phyloP scores from a whole-genome alignment of 305 asterid species.

The Fraxinus baroniana region DNA sequence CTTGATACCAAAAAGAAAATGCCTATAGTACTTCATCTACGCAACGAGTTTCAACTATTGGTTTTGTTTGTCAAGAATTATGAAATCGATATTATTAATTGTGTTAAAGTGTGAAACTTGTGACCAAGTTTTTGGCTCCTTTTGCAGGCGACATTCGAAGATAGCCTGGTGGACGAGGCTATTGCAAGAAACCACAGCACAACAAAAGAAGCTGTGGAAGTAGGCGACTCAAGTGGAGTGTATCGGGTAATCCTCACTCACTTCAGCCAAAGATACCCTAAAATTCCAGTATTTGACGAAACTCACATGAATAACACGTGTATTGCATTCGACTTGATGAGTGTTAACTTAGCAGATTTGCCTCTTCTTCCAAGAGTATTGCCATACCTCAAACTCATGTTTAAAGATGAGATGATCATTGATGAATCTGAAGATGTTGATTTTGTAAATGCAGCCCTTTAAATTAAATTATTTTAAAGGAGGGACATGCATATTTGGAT shows the following conservation, averaged over 20 bases:
- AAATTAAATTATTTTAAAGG: background rate
- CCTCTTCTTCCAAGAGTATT: conserved; percentile 73
- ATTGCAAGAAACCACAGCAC: conserved; percentile 87
- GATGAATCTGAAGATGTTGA: conserved; percentile 69
- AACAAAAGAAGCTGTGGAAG: conserved; percentile 76
- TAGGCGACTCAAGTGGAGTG: conserved; percentile 72
- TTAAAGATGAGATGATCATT: conserved; percentile 57
- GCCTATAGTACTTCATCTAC: no score
- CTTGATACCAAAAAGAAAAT: background rate
- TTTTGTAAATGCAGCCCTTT: conserved; percentile 38
- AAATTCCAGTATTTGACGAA: conserved; percentile 80
- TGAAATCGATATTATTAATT: background rate
- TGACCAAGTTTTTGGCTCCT: background rate
- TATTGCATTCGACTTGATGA: conserved; percentile 96
- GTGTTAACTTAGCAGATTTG: conserved; percentile 80
- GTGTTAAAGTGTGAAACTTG: no score
- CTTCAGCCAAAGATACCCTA: conserved; percentile 95
- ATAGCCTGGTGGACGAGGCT: conserved; percentile 74
- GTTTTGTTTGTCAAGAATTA: background rate
- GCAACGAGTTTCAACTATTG: background rate
- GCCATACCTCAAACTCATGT: conserved; percentile 68
- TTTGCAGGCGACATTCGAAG: conserved; percentile 91
- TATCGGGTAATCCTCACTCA: conserved; percentile 84
- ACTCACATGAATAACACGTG: conserved; percentile 69
- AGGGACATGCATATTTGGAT: background rate